Evolutionary conservation across 192 early-diverging fungal genomes (phyloP), one percentile per base, ranked within the genome.

Genomic region (Backusella sp.): DNA sequence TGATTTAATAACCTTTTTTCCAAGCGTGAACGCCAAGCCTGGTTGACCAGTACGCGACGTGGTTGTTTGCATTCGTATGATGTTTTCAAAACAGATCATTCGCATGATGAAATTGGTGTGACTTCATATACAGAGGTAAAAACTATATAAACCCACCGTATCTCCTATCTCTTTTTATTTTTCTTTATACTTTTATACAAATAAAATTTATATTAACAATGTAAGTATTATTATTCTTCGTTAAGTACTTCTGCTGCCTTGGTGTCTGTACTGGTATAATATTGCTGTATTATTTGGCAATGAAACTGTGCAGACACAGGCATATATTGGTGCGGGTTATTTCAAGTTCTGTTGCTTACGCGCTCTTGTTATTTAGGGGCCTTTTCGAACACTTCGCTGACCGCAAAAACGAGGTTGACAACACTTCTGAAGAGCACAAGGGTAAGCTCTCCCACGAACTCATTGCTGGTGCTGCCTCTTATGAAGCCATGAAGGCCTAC

Each of bases 391-490:
- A 26, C 6, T 78, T 76, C 59, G 28, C 56, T 12, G 21, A 52
- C 4, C 72, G 73, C 11, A 74, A 76, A 17, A 49, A 82, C 41
- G 74, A 82, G 56, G n/a, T 79, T 12, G 7, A 73, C 1, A 66
- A 76, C 12, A 42, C 34, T 6, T n/a, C 59, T 35, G 6, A 17
- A 4, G 69, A 77, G 6, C 73, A 82, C 74, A 72, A 82, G 74
- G 73, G 74, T 34, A 70, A 56, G n/a, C 72, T 82, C 21, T 76
- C 77, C 41, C 81, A 82, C 70, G 81, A 82, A 59, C n/a, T 73
- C 19, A 82, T 82, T 76, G 81, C 81, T 68, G 81, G 81, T 42
- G 81, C 81, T 70, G 81, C 77, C 66, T 49, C 81, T 42, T 82
- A 56, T 42, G 69, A 77, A 56, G 80, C 80, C 32, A 37, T 82